A percentile compares a stretch with the other conserved stretches of the same genome.
phyloP scores from a whole-genome alignment of 805 yeast genomes.

The Suhomyces tanzawaensis region DNA sequence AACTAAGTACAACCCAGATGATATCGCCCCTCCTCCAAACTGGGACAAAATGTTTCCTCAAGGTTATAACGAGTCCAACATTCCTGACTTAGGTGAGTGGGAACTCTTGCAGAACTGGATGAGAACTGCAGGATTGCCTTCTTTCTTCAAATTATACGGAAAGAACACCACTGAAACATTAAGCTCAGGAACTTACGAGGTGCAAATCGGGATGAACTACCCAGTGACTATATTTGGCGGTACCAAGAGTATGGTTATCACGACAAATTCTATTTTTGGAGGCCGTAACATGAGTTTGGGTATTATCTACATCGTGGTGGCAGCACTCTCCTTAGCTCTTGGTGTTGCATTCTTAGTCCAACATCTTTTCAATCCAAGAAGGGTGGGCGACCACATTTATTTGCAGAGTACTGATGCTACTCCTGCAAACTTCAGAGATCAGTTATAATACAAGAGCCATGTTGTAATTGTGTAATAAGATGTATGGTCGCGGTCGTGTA shows the following conservation, averaged over 20 bases:
- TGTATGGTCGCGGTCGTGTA: conserved; percentile 4
- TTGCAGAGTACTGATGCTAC: conserved; percentile 26
- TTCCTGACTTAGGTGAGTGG: conserved; percentile 75
- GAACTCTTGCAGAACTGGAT: conserved; percentile 95
- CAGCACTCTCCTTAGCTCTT: conserved; percentile 68
- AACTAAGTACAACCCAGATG: conserved; percentile 62
- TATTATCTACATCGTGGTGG: conserved; percentile 79
- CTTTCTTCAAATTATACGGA: conserved; percentile 78
- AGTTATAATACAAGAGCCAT: conserved; percentile 11
- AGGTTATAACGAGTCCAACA: conserved; percentile 80
- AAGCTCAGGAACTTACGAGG: conserved; percentile 63
- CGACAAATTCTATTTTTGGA: conserved; percentile 82
- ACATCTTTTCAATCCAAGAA: conserved; percentile 80
- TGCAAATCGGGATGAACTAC: conserved; percentile 71
- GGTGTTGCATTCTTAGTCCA: conserved; percentile 76
- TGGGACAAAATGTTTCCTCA: conserved; percentile 80
- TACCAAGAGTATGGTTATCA: conserved; percentile 74
- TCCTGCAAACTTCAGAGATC: conserved; percentile 18
- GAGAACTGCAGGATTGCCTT: conserved; percentile 93
- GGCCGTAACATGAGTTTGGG: conserved; percentile 86
- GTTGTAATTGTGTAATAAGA: background rate
- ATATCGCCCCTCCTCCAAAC: conserved; percentile 92
- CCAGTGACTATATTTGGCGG: conserved; percentile 86
- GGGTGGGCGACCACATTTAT: conserved; percentile 76
- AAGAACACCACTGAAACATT: conserved; percentile 62